Evolutionary conservation across 768 basidiomycete genomes (phyloP).

Genomic region (Boletellus sp.): DNA sequence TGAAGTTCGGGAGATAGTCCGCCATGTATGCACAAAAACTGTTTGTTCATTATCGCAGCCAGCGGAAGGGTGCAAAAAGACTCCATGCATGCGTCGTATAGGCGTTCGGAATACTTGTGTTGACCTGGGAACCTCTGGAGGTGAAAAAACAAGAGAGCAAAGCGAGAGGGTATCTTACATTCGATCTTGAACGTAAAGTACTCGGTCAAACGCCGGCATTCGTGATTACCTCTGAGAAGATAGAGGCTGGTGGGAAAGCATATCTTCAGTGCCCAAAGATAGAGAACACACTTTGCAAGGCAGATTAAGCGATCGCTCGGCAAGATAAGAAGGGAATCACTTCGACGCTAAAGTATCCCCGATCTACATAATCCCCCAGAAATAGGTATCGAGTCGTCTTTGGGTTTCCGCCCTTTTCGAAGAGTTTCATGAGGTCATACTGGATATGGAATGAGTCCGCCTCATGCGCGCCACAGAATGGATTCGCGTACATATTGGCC

Average conservation of each 20-base stretch:
- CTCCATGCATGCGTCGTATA: conserved; percentile 73
- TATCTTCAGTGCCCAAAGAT: conserved; percentile 62
- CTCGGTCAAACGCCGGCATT: conserved; percentile 62
- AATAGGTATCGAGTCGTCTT: conserved; percentile 72
- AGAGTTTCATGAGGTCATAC: conserved; percentile 79
- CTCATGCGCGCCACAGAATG: background rate
- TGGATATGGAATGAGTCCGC: conserved; percentile 26
- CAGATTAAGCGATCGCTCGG: conserved; percentile 2
- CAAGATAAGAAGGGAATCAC: conserved; percentile 31
- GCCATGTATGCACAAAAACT: conserved; percentile 75
- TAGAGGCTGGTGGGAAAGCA: conserved; percentile 59
- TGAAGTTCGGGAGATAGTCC: conserved; percentile 68
- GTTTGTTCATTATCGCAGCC: conserved; percentile 77
- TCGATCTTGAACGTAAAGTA: conserved; percentile 63
- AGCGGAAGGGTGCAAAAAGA: conserved; percentile 69
- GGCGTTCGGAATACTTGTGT: conserved; percentile 71
- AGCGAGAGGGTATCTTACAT: conserved; percentile 20
- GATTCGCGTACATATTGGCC: conserved; percentile 26
- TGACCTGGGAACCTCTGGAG: conserved; percentile 41
- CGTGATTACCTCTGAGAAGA: conserved; percentile 62
- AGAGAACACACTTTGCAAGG: conserved; percentile 46
- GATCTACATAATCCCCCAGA: conserved; percentile 72
- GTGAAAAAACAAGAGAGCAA: conserved; percentile 1
- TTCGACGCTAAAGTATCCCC: conserved; percentile 75
- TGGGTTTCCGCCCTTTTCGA: conserved; percentile 73